These are phyloP conservation scores for Auriculariales sp. DNA, from an alignment of 768 basidiomycete species.

Conservation along the genomic window DNA sequence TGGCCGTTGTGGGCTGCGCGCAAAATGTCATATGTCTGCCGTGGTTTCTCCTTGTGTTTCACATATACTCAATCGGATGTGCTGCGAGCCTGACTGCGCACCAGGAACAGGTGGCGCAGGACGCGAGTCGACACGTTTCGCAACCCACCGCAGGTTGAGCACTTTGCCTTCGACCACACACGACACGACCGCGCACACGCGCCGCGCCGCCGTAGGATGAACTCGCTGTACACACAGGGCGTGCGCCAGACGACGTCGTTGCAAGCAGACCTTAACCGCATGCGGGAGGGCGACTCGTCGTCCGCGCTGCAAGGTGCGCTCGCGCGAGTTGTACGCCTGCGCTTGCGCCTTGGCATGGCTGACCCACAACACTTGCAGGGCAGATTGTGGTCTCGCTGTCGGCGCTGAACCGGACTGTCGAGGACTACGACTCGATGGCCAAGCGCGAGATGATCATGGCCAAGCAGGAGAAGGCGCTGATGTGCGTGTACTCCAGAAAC, in stretches of 20 bases:
- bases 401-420: slow-evolving; percentile 85
- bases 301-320: slow-evolving; percentile 69
- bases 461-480: slow-evolving; percentile 91
- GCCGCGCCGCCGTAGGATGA: slow-evolving; percentile 37
- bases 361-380: slow-evolving; percentile 35
- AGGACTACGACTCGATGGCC: slow-evolving; percentile 95
- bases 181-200: not conserved
- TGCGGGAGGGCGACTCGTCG: slow-evolving; percentile 68
- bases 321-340: not conserved
- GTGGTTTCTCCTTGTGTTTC: too few relatives aligned
- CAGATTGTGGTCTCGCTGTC: slow-evolving; percentile 97
- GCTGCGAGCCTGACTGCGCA: too few relatives aligned
- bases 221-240: slow-evolving; percentile 87
- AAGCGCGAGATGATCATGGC: slow-evolving; percentile 91
- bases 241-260: slow-evolving; percentile 84
- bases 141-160: too few relatives aligned
- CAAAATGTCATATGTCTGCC: too few relatives aligned
- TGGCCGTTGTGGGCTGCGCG: too few relatives aligned
- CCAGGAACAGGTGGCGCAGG: too few relatives aligned
- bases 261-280: slow-evolving; percentile 70
- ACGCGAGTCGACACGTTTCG: too few relatives aligned
- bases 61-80: too few relatives aligned
- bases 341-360: slow-evolving; percentile 7
- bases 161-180: too few relatives aligned
- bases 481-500: slow-evolving; percentile 30